Percentiles rank a stretch among this genome's conserved stretches.
phyloP scores from a whole-genome alignment of 768 basidiomycete genomes.

The Glaciozyma antarctica region DNA sequence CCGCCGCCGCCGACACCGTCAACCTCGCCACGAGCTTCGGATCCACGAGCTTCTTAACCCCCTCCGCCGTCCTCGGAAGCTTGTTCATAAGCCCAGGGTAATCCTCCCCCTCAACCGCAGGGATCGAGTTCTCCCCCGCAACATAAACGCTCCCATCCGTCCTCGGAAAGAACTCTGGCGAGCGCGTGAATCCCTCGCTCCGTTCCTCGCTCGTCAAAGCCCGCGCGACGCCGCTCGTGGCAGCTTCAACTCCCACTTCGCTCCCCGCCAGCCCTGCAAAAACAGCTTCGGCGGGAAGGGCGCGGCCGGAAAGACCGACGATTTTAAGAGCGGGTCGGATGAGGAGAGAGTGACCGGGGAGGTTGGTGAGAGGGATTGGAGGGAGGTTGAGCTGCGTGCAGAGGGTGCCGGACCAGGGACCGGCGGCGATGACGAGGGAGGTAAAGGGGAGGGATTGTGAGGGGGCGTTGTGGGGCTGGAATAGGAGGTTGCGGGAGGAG shows the following conservation, averaged over 20 bases:
- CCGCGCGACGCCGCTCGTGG: conserved; percentile 12
- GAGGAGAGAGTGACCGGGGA: conserved; percentile 28
- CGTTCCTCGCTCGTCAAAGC: conserved; percentile 14
- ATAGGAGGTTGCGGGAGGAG: neutral
- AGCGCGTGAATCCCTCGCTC: conserved; percentile 12
- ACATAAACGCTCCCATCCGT: conserved; percentile 16
- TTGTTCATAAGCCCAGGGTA: conserved; percentile 6
- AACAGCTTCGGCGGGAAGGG: conserved; percentile 17
- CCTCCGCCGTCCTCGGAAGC: conserved; percentile 12
- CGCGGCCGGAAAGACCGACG: neutral
- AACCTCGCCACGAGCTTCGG: conserved; percentile 7
- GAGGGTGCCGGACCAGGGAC: conserved; percentile 40
- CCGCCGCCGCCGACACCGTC: conserved; percentile 9
- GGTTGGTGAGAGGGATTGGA: conserved; percentile 10
- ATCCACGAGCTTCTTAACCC: conserved; percentile 20
- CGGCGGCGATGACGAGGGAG: conserved; percentile 40
- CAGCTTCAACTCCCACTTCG: conserved; percentile 18
- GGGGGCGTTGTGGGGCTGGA: neutral
- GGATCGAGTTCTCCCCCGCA: conserved; percentile 30
- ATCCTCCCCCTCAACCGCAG: neutral
- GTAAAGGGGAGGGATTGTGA: conserved; percentile 35
- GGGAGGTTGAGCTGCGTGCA: conserved; percentile 10
- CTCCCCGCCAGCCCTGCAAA: conserved; percentile 23
- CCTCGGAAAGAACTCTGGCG: conserved; percentile 22
- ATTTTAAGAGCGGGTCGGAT: conserved; percentile 10